Evolutionary conservation across 2,329 filamentous ascomycete species (phyloP).

Genomic region (Sordariomycetes sp.): DNA sequence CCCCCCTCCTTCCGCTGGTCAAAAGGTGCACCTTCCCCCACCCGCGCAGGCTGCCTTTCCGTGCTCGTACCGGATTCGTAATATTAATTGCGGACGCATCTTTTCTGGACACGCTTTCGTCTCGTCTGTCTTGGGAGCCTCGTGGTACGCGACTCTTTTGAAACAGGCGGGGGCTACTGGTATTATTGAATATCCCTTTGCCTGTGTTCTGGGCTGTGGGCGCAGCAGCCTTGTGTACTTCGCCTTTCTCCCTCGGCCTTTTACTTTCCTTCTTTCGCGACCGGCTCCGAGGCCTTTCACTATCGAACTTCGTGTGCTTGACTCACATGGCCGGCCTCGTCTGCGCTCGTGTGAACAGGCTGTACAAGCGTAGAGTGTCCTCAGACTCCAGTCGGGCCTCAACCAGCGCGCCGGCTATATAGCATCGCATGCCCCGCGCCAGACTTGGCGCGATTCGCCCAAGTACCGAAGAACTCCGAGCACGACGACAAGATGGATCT

Average conservation of each 20-base stretch:
- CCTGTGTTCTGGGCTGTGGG: neutral
- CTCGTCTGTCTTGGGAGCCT: too few relatives aligned
- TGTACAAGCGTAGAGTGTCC: neutral
- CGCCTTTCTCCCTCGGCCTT: neutral
- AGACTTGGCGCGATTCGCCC: neutral
- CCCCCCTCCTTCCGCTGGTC: neutral
- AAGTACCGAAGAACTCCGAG: neutral
- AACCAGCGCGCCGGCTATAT: neutral
- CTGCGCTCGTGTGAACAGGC: neutral
- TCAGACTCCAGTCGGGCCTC: neutral
- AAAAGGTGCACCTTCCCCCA: neutral
- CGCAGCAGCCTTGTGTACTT: neutral
- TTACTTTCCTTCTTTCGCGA: neutral
- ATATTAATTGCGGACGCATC: too few relatives aligned
- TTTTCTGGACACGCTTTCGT: too few relatives aligned
- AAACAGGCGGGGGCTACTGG: neutral
- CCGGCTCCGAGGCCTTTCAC: neutral
- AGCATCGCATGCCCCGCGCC: neutral
- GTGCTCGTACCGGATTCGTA: neutral
- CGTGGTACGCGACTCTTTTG: neutral
- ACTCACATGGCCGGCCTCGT: neutral
- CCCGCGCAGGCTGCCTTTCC: neutral
- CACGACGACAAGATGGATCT: conserved; percentile 22
- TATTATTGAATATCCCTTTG: neutral
- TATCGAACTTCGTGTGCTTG: neutral